Percentiles rank a stretch among this genome's conserved stretches.
Evolutionary conservation across 2,329 filamentous ascomycete genomes (phyloP).

Genomic region (Pezicula radicicola): DNA sequence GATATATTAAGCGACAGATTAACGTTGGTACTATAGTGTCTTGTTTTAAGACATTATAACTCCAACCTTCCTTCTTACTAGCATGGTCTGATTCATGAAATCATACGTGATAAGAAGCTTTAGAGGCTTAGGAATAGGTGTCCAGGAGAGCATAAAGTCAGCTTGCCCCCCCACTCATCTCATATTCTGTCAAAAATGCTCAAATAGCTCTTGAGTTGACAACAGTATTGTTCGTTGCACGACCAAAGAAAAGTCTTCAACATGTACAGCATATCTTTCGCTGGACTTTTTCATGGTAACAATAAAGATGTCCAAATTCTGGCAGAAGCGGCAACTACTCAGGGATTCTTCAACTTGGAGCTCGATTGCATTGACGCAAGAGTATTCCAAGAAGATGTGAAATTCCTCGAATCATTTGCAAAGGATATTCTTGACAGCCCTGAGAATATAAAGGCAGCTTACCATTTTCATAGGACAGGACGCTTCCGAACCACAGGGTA

Average conservation of each 20-base stretch:
- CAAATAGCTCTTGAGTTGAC: background rate
- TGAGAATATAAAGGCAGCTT: background rate
- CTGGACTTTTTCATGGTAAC: background rate
- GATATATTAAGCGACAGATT: background rate
- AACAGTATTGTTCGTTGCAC: background rate
- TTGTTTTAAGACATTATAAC: background rate
- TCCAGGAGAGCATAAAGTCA: background rate
- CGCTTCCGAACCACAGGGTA: constrained; percentile 2
- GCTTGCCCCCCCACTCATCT: background rate
- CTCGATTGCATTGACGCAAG: constrained; percentile 1
- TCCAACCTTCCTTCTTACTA: background rate
- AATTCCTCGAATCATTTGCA: constrained; percentile 2
- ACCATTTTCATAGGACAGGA: constrained; percentile 1
- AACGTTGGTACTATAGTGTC: background rate
- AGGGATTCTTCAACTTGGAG: background rate
- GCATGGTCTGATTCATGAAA: background rate
- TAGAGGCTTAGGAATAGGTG: background rate
- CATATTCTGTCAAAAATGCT: background rate
- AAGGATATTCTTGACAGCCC: constrained; percentile 2
- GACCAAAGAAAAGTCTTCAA: background rate
- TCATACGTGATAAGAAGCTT: background rate
- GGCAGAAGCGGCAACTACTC: constrained; percentile 1
- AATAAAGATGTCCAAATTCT: background rate
- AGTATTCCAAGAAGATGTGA: constrained; percentile 1
- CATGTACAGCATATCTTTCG: constrained; percentile 1